A percentile compares a stretch with the other conserved stretches of the same genome.
Conservation (phyloP, 2,329 filamentous ascomycete genomes). For the Mycogone perniciosa region DNA sequence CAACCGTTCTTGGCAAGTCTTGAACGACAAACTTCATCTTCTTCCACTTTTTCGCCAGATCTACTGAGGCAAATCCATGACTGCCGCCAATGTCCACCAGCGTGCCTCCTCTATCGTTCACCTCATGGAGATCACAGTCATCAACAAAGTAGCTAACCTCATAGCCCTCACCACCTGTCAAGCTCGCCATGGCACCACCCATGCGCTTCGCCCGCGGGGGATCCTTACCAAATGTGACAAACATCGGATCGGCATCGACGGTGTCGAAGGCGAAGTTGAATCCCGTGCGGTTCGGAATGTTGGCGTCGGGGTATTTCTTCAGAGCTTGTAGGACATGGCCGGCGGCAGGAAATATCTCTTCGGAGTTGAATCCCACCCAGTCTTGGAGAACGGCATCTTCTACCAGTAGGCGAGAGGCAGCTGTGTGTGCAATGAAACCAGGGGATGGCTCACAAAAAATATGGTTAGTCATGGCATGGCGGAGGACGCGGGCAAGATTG, state of each 20-base stretch:
- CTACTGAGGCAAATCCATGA: constrained; percentile 51
- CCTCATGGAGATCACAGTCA: constrained; percentile 45
- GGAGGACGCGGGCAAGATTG: constrained; percentile 45
- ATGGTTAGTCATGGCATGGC: constrained; percentile 51
- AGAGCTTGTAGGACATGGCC: constrained; percentile 41
- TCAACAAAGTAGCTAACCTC: constrained; percentile 47
- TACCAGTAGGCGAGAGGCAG: constrained; percentile 45
- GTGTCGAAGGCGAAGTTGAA: constrained; percentile 48
- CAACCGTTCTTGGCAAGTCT: constrained; percentile 44
- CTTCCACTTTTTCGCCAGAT: constrained; percentile 44
- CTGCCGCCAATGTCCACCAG: constrained; percentile 56
- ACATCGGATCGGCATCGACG: constrained; percentile 46
- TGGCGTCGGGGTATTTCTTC: constrained; percentile 39
- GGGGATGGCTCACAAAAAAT: constrained; percentile 49
- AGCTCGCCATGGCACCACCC: constrained; percentile 47
- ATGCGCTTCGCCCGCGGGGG: constrained; percentile 43
- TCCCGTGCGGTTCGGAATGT: constrained; percentile 40
- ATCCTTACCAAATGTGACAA: constrained; percentile 45
- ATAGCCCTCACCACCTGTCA: constrained; percentile 51
- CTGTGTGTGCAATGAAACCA: constrained; percentile 48
- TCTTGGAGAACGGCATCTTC: constrained; percentile 42
- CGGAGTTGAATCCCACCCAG: constrained; percentile 50
- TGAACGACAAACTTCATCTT: constrained; percentile 51
- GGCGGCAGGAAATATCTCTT: constrained; percentile 47
- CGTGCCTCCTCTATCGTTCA: constrained; percentile 39